A percentile compares a stretch with the other conserved stretches of the same genome.
phyloP scores from a whole-genome alignment of 2,329 filamentous ascomycete genomes.

The Trichoderma cornu-damae region DNA sequence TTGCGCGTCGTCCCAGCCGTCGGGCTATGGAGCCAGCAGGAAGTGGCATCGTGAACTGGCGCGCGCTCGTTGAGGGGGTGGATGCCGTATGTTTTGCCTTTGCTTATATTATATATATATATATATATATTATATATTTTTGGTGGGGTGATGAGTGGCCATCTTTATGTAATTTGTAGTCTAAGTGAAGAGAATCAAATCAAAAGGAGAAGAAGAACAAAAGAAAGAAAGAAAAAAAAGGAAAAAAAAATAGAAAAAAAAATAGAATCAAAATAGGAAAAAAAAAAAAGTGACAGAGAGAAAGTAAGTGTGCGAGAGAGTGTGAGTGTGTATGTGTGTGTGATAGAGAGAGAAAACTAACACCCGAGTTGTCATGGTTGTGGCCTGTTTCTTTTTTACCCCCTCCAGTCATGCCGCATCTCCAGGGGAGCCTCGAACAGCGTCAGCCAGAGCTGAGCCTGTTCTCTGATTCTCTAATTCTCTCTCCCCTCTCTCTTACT shows the following conservation, averaged over 20 bases:
- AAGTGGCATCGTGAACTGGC: background rate
- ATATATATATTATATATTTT: too few relatives aligned
- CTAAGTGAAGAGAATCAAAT: too few relatives aligned
- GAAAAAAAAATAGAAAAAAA: background rate
- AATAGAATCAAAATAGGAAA: background rate
- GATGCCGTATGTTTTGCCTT: background rate
- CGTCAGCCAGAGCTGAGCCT: too few relatives aligned
- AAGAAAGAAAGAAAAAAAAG: background rate
- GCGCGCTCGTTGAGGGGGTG: background rate
- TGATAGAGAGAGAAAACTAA: too few relatives aligned
- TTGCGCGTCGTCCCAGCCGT: background rate
- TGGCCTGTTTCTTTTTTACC: background rate
- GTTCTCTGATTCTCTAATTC: slow-evolving; percentile 1
- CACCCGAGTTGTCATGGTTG: too few relatives aligned
- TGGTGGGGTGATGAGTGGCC: background rate
- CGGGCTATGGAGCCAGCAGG: background rate
- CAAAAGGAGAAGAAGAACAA: too few relatives aligned
- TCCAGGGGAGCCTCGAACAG: too few relatives aligned
- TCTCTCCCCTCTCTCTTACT: background rate
- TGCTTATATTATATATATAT: too few relatives aligned
- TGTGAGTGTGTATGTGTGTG: background rate
- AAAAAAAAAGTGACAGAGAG: background rate
- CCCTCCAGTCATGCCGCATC: too few relatives aligned
- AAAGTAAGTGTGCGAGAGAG: too few relatives aligned
- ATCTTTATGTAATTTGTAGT: too few relatives aligned